These are phyloP conservation scores for Dissophora globulifera DNA, from an alignment of 192 early-diverging fungal species.

Conservation along the genomic window DNA sequence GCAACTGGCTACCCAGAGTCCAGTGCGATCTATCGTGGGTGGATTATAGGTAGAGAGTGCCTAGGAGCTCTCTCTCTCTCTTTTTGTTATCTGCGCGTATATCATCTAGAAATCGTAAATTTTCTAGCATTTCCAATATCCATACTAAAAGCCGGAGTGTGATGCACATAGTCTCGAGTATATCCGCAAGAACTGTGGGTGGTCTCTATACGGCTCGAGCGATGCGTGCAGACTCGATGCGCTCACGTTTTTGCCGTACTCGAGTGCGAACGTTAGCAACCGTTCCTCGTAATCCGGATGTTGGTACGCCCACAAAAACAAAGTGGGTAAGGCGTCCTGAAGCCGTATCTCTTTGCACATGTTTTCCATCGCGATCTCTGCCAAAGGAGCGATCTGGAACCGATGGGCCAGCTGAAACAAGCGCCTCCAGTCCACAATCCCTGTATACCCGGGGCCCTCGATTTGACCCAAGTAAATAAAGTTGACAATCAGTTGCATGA, in stretches of 20 bases:
- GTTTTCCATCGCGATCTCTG: neutral
- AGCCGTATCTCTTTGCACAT: neutral
- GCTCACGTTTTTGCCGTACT: neutral
- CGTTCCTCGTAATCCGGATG: conserved; percentile 8
- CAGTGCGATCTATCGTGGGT: too few relatives aligned
- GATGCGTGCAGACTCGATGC: neutral
- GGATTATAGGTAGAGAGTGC: too few relatives aligned
- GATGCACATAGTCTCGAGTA: neutral
- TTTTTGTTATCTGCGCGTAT: too few relatives aligned
- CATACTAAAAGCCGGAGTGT: too few relatives aligned
- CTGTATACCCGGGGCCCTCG: conserved; percentile 15
- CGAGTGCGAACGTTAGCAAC: neutral
- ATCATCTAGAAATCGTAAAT: too few relatives aligned
- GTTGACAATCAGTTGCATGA: conserved; percentile 19
- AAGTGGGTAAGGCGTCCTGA: neutral
- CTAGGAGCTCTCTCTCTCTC: too few relatives aligned
- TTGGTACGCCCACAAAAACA: conserved; percentile 23
- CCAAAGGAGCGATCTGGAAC: neutral
- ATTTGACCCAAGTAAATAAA: conserved; percentile 16
- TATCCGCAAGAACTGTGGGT: conserved; percentile 4
- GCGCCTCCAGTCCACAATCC: conserved; percentile 8
- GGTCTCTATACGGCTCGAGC: neutral
- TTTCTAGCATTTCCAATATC: too few relatives aligned
- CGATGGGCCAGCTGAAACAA: conserved; percentile 11
- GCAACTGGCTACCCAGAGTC: too few relatives aligned